Conservation (phyloP, 2,329 filamentous ascomycete genomes). For the Gremmenia infestans region DNA sequence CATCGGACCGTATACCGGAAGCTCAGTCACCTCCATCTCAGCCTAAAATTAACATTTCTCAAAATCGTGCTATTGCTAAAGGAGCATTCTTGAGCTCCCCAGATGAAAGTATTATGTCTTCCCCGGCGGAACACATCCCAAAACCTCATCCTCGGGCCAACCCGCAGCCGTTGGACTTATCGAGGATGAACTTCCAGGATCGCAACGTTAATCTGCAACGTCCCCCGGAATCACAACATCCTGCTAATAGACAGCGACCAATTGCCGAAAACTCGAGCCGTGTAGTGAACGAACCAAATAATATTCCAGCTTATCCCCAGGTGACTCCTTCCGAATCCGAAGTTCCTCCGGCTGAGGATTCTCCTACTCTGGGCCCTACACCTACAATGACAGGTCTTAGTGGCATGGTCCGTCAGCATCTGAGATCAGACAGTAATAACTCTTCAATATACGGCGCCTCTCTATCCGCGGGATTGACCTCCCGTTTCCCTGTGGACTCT, state of each 20-base stretch:
- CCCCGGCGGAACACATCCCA: constrained; percentile 9
- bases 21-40: constrained; percentile 9
- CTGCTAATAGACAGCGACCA: constrained; percentile 19
- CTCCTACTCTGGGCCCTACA: constrained; percentile 71
- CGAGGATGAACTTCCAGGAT: constrained; percentile 23
- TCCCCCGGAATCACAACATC: constrained; percentile 29
- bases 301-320: neutral
- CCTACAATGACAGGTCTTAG: constrained; percentile 55
- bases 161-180: constrained; percentile 18
- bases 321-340: neutral
- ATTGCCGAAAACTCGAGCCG: constrained; percentile 3
- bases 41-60: constrained; percentile 12
- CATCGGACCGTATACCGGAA: constrained; percentile 22
- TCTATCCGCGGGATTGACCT: constrained; percentile 38
- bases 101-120: constrained; percentile 13
- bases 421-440: constrained; percentile 73
- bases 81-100: constrained; percentile 27
- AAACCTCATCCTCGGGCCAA: constrained; percentile 5
- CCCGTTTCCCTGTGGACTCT: constrained; percentile 35
- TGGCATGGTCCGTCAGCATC: constrained; percentile 77
- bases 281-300: neutral
- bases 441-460: constrained; percentile 68
- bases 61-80: constrained; percentile 12
- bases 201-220: constrained; percentile 21
- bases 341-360: constrained; percentile 45